These are phyloP conservation scores for Lepidium sativum DNA, from an alignment of 345 rosid species.

Conservation along the genomic window DNA sequence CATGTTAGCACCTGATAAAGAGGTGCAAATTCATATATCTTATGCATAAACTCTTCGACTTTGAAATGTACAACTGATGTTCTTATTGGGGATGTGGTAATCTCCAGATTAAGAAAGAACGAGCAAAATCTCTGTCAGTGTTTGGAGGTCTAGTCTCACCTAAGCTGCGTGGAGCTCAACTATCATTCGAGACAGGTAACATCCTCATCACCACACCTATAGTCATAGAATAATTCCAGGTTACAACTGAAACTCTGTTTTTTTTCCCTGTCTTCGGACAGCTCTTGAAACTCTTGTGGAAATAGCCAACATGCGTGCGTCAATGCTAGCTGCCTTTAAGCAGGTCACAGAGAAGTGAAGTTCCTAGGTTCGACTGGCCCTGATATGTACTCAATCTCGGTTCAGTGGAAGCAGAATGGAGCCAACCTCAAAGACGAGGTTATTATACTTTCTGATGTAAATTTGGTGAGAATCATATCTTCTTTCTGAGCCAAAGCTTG, in stretches of 20 bases:
- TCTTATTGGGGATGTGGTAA: constrained; percentile 3
- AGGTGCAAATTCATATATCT: constrained; percentile 6
- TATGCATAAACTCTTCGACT: background rate
- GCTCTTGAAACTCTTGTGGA: constrained; percentile 76
- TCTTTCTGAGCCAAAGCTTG: background rate
- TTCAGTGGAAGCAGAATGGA: background rate
- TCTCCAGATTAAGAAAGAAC: constrained; percentile 59
- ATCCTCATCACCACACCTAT: background rate
- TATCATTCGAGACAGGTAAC: constrained; percentile 82
- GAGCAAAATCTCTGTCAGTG: constrained; percentile 51
- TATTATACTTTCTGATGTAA: background rate
- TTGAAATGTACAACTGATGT: background rate
- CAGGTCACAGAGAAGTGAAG: constrained; percentile 29
- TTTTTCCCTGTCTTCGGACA: constrained; percentile 16
- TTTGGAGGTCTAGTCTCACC: constrained; percentile 90
- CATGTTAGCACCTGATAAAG: constrained; percentile 16
- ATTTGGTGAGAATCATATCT: background rate
- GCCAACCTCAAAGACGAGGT: background rate
- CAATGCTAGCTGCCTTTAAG: constrained; percentile 45
- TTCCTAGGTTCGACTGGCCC: background rate
- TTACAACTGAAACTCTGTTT: background rate
- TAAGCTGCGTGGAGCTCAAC: constrained; percentile 71
- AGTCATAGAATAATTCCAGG: background rate
- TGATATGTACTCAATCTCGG: background rate
- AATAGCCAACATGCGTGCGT: constrained; percentile 62